These are phyloP conservation scores for Crinitomyces ghanaensis DNA, from an alignment of 805 yeast genomes.

Conservation along the genomic window DNA sequence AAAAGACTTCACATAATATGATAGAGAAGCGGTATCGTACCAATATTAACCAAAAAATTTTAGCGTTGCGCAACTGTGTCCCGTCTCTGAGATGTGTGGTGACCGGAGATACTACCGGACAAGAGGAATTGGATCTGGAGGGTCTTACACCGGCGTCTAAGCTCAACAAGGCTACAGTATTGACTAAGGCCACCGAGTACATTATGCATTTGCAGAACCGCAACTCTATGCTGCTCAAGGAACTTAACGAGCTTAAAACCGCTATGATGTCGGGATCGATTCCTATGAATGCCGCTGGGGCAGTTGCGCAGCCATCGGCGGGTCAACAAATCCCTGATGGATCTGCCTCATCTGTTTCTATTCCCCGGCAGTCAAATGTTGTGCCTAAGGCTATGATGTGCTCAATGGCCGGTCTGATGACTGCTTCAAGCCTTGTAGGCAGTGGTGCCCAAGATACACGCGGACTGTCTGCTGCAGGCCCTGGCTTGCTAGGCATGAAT, in stretches of 20 bases:
- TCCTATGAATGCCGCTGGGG: too few species aligned
- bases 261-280: too few species aligned
- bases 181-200: conserved; percentile 71
- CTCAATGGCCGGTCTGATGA: conserved; percentile 29
- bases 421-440: conserved; percentile 19
- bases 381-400: conserved; percentile 25
- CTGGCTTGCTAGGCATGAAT: conserved; percentile 3
- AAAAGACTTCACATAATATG: conserved; percentile 61
- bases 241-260: conserved; percentile 36
- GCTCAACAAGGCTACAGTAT: conserved; percentile 65
- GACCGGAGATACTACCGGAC: conserved; percentile 34
- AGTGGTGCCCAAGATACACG: conserved; percentile 16
- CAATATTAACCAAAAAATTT: conserved; percentile 60
- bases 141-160: conserved; percentile 68
- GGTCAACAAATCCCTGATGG: too few species aligned
- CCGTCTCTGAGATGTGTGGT: conserved; percentile 55
- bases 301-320: too few species aligned
- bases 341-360: too few species aligned
- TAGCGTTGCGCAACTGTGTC: conserved; percentile 62
- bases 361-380: conserved; percentile 3
- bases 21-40: conserved; percentile 74
- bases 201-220: conserved; percentile 58
- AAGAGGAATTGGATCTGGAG: conserved; percentile 44
- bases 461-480: conserved; percentile 25
- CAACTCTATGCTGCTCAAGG: conserved; percentile 39